Percentiles rank a stretch among this genome's conserved stretches.
Evolutionary conservation across 176 grass and related monocot species (phyloP).

Genomic region (Olyra latifolia): DNA sequence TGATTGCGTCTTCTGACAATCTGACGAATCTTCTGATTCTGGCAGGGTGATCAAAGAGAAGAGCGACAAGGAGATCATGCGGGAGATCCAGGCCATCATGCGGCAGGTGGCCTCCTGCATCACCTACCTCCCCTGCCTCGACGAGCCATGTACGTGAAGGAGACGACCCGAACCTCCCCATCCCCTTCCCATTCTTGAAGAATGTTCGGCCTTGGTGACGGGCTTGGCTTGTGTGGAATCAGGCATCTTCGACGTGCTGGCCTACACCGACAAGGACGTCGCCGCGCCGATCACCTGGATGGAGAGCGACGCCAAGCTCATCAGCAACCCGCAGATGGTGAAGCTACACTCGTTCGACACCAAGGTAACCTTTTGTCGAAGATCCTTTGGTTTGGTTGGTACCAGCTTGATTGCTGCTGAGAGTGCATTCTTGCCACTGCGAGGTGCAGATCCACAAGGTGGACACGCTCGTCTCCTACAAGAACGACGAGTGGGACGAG

Average conservation of each 20-base stretch:
- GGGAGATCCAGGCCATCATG: slow-evolving; percentile 99
- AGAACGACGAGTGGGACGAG: slow-evolving; percentile 88
- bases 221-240: background rate
- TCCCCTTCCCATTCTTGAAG: no score
- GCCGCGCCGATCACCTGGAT: slow-evolving; percentile 79
- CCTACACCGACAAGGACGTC: slow-evolving; percentile 89
- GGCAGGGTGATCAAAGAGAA: slow-evolving; percentile 82
- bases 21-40: background rate
- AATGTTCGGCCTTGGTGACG: no score
- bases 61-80: slow-evolving; percentile 98
- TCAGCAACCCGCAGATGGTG: slow-evolving; percentile 95
- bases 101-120: slow-evolving; percentile 90
- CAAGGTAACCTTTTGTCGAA: slow-evolving; percentile 84
- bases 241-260: slow-evolving; percentile 96
- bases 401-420: background rate
- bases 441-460: slow-evolving; percentile 93
- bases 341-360: slow-evolving; percentile 97
- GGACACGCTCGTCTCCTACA: slow-evolving; percentile 94
- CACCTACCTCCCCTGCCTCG: slow-evolving; percentile 93
- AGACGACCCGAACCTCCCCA: no score
- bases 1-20: background rate
- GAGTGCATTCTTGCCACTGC: background rate
- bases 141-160: slow-evolving; percentile 59
- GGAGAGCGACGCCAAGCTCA: slow-evolving; percentile 96
- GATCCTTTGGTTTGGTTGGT: no score